These are phyloP conservation scores for Solanum pimpinellifolium DNA, from an alignment of 257 asterid species.

Conservation along the genomic window DNA sequence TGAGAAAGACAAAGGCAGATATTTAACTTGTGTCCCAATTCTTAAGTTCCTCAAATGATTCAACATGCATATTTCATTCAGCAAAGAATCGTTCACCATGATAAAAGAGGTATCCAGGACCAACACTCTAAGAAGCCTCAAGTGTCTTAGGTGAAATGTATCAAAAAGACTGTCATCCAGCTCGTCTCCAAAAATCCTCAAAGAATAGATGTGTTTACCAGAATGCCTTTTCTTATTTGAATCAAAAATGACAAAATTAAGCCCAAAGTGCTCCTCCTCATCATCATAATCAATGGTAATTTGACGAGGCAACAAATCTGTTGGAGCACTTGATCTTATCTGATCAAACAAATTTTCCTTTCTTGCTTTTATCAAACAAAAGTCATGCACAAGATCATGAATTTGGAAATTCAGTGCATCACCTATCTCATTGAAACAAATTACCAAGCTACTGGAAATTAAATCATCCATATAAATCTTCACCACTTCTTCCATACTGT, in stretches of 20 bases:
- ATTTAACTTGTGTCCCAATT: not conserved
- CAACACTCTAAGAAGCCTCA: not conserved
- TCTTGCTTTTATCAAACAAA: not conserved
- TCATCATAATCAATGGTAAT: too few relatives aligned
- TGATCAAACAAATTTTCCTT: not conserved
- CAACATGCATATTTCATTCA: not conserved
- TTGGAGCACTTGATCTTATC: not conserved
- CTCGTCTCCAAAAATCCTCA: accelerated
- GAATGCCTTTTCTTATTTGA: not conserved
- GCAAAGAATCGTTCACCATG: not conserved
- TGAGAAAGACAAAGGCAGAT: not conserved
- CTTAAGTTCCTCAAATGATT: not conserved
- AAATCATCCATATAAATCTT: not conserved
- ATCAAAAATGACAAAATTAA: too few relatives aligned
- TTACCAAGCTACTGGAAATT: not conserved
- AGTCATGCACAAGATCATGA: not conserved
- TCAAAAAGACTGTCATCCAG: not conserved
- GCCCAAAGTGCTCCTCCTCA: too few relatives aligned
- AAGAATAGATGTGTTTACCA: not conserved
- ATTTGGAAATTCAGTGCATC: not conserved
- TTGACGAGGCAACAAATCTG: not conserved
- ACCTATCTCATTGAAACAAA: not conserved
- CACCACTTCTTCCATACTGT: too few relatives aligned
- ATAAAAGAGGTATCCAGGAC: accelerated
- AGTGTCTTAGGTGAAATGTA: not conserved